These are phyloP conservation scores for Colletotrichum godetiae DNA, from an alignment of 2,329 filamentous ascomycete species.

Conservation along the genomic window DNA sequence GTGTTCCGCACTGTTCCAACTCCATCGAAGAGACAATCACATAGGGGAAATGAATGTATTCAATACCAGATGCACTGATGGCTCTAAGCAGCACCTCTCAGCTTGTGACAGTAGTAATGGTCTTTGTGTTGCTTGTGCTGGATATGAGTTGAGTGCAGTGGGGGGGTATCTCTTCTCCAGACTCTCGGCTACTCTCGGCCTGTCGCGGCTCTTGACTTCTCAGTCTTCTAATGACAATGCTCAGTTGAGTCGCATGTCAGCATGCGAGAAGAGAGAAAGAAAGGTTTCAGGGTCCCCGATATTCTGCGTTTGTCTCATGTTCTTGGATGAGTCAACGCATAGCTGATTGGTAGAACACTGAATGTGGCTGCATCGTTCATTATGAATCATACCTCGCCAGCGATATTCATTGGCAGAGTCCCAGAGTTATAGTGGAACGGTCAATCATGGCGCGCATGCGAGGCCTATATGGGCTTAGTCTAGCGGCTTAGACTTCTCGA, in stretches of 20 bases:
- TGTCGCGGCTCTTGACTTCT: neutral
- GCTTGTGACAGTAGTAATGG: neutral
- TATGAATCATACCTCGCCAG: constrained; percentile 12
- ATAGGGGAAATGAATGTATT: neutral
- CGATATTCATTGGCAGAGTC: neutral
- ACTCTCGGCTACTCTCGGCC: neutral
- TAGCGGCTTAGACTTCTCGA: neutral
- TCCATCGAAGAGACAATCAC: neutral
- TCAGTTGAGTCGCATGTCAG: neutral
- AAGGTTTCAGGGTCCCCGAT: neutral
- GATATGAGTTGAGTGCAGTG: neutral
- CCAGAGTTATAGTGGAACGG: neutral
- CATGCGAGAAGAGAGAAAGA: neutral
- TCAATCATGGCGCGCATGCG: neutral
- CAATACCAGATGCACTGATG: neutral
- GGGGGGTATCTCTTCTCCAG: no score
- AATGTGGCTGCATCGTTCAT: neutral
- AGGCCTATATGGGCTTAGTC: neutral
- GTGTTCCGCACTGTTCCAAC: no score
- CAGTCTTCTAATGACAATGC: neutral
- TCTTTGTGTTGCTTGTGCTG: neutral
- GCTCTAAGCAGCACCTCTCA: neutral
- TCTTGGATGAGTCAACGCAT: neutral
- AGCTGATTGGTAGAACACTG: no score
- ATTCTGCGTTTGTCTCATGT: neutral